These are phyloP conservation scores for Oryza glaberrima DNA, from an alignment of 176 grass and related monocot species.

Conservation along the genomic window DNA sequence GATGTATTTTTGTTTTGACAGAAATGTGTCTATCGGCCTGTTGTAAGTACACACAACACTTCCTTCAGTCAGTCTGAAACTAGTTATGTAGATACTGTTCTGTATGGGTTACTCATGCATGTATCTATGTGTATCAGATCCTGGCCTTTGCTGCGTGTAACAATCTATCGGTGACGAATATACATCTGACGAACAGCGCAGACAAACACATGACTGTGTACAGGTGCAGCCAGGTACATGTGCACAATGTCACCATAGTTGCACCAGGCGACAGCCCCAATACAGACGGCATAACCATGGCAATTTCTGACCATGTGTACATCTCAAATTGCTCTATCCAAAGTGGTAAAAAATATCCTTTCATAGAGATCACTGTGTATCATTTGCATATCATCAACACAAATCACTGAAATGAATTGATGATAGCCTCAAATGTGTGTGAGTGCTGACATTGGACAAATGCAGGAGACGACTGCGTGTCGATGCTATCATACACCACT, in stretches of 20 bases:
- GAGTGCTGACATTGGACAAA: slow-evolving; percentile 9
- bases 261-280: slow-evolving; percentile 71
- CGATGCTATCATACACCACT: slow-evolving; percentile 41
- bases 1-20: slow-evolving; percentile 37
- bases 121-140: slow-evolving; percentile 32
- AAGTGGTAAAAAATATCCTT: slow-evolving; percentile 44
- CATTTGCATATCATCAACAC: background rate
- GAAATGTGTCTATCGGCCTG: slow-evolving; percentile 43
- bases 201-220: slow-evolving; percentile 62
- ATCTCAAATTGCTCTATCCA: slow-evolving; percentile 47
- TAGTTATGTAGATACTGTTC: background rate
- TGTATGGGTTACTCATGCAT: background rate
- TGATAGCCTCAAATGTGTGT: slow-evolving; percentile 6
- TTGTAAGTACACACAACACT: slow-evolving; percentile 52
- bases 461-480: slow-evolving; percentile 79
- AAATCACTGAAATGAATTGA: slow-evolving; percentile 7
- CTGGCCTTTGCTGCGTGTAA: slow-evolving; percentile 53
- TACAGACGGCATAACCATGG: slow-evolving; percentile 71
- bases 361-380: background rate
- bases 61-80: background rate
- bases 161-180: slow-evolving; percentile 39
- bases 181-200: slow-evolving; percentile 57
- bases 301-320: slow-evolving; percentile 28
- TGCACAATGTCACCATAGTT: slow-evolving; percentile 38
- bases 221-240: slow-evolving; percentile 40